Evolutionary conservation across 1,139 yeast species (phyloP).

Genomic region (Wickerhamomyces sp.): DNA sequence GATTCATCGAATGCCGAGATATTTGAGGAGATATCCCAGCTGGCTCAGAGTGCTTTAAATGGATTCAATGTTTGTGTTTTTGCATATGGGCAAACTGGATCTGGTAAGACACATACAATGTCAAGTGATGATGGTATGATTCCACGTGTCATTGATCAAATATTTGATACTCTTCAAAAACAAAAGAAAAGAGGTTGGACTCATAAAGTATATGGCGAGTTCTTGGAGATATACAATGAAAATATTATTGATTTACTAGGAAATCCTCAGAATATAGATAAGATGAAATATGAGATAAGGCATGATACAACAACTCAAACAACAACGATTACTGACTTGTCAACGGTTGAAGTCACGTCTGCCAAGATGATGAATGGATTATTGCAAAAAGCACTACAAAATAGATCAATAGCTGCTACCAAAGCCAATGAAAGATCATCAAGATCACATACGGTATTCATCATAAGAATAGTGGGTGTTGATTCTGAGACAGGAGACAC

Average conservation of each 20-base stretch:
- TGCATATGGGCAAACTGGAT: slow-evolving; percentile 98
- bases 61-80: slow-evolving; percentile 91
- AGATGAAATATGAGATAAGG: slow-evolving; percentile 59
- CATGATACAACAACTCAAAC: slow-evolving; percentile 53
- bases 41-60: slow-evolving; percentile 85
- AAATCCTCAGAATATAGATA: slow-evolving; percentile 20
- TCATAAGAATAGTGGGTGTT: slow-evolving; percentile 52
- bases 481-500: slow-evolving; percentile 46
- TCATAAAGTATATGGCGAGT: slow-evolving; percentile 66
- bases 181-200: slow-evolving; percentile 58
- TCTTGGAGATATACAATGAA: slow-evolving; percentile 88
- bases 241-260: slow-evolving; percentile 62
- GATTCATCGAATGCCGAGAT: slow-evolving; percentile 51
- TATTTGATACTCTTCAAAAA: slow-evolving; percentile 54
- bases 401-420: slow-evolving; percentile 80
- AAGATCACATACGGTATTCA: slow-evolving; percentile 70
- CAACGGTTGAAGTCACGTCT: slow-evolving; percentile 42
- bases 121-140: slow-evolving; percentile 75
- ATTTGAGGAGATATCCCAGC: slow-evolving; percentile 80
- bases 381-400: slow-evolving; percentile 50
- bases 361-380: slow-evolving; percentile 47
- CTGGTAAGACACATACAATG: slow-evolving; percentile 95
- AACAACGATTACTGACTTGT: slow-evolving; percentile 60
- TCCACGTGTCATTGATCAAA: slow-evolving; percentile 68
- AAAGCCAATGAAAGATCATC: slow-evolving; percentile 76